Conservation (phyloP, 2,329 filamentous ascomycete species). For the Corinectria fuckeliana region DNA sequence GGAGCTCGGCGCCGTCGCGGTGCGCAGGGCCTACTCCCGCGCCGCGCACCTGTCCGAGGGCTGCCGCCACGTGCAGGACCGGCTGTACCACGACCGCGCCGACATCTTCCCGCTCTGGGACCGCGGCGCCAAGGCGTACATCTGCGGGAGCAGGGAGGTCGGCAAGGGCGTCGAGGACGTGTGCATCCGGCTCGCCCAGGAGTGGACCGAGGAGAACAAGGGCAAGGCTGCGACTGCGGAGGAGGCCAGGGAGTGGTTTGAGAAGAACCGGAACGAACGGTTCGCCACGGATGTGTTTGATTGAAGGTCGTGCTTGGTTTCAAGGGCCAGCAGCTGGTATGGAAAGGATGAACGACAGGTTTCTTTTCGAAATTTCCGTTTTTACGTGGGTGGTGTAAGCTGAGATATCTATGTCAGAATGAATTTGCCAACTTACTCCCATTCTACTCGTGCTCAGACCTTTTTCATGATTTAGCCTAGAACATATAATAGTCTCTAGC, state of each 20-base stretch:
- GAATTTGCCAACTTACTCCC: too few relatives aligned
- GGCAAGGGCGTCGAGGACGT: constrained; percentile 55
- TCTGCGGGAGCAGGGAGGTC: constrained; percentile 66
- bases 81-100: constrained; percentile 45
- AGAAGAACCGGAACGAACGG: constrained; percentile 58
- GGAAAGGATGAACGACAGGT: too few relatives aligned
- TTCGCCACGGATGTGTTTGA: constrained; percentile 69
- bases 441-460: too few relatives aligned
- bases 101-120: constrained; percentile 49
- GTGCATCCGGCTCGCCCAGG: constrained; percentile 44
- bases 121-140: constrained; percentile 61
- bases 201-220: constrained; percentile 36
- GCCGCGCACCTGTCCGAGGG: constrained; percentile 51
- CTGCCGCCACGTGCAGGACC: constrained; percentile 56
- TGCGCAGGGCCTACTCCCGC: constrained; percentile 63
- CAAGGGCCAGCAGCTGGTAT: too few relatives aligned
- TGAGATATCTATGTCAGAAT: too few relatives aligned
- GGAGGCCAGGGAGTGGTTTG: constrained; percentile 54
- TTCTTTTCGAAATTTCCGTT: too few relatives aligned
- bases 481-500: too few relatives aligned
- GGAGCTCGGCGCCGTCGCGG: constrained; percentile 52
- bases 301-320: too few relatives aligned
- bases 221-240: constrained; percentile 44
- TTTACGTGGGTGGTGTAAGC: too few relatives aligned
- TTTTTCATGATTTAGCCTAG: too few relatives aligned